These are phyloP conservation scores for Aquilaria malaccensis DNA, from an alignment of 345 rosid genomes.

Conservation along the genomic window DNA sequence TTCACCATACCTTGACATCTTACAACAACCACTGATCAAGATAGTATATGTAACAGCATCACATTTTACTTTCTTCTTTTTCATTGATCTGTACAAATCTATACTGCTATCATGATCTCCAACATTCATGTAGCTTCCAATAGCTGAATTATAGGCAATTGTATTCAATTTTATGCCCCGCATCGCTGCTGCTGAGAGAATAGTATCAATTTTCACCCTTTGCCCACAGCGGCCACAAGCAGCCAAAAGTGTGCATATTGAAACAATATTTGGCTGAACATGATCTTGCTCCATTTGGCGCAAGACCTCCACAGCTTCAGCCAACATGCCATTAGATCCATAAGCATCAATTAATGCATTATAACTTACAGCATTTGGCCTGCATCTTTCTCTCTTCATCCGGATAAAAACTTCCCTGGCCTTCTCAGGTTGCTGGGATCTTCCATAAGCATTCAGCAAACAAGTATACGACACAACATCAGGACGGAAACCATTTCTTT, in stretches of 20 bases:
- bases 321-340: constrained; percentile 74
- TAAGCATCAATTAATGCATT: constrained; percentile 90
- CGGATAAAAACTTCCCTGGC: constrained; percentile 65
- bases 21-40: constrained; percentile 69
- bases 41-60: constrained; percentile 80
- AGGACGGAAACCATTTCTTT: constrained; percentile 50
- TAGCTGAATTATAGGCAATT: constrained; percentile 80
- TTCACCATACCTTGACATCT: constrained; percentile 61
- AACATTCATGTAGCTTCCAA: constrained; percentile 77
- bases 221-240: constrained; percentile 73
- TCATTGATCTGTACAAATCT: constrained; percentile 65
- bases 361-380: constrained; percentile 71
- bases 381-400: constrained; percentile 63
- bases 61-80: constrained; percentile 47
- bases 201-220: constrained; percentile 67
- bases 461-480: constrained; percentile 81
- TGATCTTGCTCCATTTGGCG: constrained; percentile 82
- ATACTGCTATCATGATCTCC: constrained; percentile 72
- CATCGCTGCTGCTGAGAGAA: constrained; percentile 72
- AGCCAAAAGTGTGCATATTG: constrained; percentile 78
- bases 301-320: constrained; percentile 69
- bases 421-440: constrained; percentile 67
- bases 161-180: constrained; percentile 75
- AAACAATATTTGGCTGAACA: constrained; percentile 60
- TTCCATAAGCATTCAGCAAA: constrained; percentile 84